Evolutionary conservation across 495 filamentous ascomycete genomes (phyloP).

Genomic region (Penicillium maclennaniae): DNA sequence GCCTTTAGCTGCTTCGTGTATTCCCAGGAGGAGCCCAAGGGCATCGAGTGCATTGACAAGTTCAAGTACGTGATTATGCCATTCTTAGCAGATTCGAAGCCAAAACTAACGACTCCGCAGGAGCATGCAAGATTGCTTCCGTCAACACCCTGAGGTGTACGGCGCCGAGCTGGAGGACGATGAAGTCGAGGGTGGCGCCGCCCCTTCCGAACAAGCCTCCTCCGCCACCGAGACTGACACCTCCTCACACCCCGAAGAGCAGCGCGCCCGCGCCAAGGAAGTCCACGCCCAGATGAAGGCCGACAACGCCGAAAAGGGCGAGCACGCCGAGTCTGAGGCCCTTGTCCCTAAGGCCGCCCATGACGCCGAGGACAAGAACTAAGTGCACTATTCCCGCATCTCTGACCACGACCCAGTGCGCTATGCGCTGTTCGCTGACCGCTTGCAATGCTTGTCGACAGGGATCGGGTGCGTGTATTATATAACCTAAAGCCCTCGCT

Average conservation of each 20-base stretch:
- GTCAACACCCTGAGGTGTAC: constrained; percentile 85
- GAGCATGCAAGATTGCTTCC: constrained; percentile 96
- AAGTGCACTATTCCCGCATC: constrained; percentile 5
- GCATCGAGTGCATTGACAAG: constrained; percentile 96
- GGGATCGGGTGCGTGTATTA: constrained; percentile 29
- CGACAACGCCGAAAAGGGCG: constrained; percentile 17
- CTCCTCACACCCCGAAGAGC: constrained; percentile 22
- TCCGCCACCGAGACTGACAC: constrained; percentile 15
- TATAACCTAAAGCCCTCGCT: constrained; percentile 19
- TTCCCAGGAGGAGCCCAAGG: constrained; percentile 93
- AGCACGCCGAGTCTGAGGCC: constrained; percentile 37
- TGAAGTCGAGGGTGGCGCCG: constrained; percentile 32
- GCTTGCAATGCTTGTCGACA: constrained; percentile 8
- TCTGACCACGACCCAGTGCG: not conserved
- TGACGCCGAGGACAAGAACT: constrained; percentile 39
- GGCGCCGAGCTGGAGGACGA: constrained; percentile 85
- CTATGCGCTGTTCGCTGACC: constrained; percentile 6
- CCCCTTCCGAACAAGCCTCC: constrained; percentile 10
- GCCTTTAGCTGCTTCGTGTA: constrained; percentile 98
- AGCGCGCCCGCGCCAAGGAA: constrained; percentile 27
- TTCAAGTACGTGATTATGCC: constrained; percentile 66
- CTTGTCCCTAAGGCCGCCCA: constrained; percentile 50
- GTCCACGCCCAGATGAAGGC: constrained; percentile 22
- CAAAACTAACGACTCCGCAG: constrained; percentile 38
- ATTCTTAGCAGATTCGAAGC: not conserved